These are phyloP conservation scores for Amesomyces nigricolor DNA, from an alignment of 2,329 filamentous ascomycete species.

Conservation along the genomic window DNA sequence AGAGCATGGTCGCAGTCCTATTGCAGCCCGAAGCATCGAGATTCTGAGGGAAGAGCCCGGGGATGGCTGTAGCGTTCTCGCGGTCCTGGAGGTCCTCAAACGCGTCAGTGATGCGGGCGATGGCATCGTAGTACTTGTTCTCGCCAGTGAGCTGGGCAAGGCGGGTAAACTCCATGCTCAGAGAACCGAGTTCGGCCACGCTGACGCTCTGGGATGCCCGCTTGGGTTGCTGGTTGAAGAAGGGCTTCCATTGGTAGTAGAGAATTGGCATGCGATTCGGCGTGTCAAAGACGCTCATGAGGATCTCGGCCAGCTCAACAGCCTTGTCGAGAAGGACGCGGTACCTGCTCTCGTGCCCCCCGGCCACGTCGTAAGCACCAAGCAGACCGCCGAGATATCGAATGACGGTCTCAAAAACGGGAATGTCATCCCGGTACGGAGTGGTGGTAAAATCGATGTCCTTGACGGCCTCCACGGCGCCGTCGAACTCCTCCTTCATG, in stretches of 20 bases:
- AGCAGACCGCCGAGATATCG: slow-evolving; percentile 83
- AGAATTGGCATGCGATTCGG: slow-evolving; percentile 88
- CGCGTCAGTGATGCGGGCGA: slow-evolving; percentile 77
- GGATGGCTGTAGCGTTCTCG: slow-evolving; percentile 52
- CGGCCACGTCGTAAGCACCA: slow-evolving; percentile 81
- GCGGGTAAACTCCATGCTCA: slow-evolving; percentile 84
- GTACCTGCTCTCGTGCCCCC: slow-evolving; percentile 51
- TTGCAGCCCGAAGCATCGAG: slow-evolving; percentile 79
- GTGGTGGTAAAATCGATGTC: slow-evolving; percentile 80
- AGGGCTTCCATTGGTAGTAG: slow-evolving; percentile 72
- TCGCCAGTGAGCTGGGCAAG: slow-evolving; percentile 79
- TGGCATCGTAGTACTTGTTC: slow-evolving; percentile 81
- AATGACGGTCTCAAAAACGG: slow-evolving; percentile 90
- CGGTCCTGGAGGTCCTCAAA: slow-evolving; percentile 68
- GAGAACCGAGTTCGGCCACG: slow-evolving; percentile 68
- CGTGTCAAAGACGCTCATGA: slow-evolving; percentile 82
- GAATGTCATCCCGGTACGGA: slow-evolving; percentile 58
- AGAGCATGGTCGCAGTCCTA: slow-evolving; percentile 38
- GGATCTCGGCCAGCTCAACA: slow-evolving; percentile 69
- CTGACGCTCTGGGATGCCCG: slow-evolving; percentile 52
- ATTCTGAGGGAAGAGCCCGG: slow-evolving; percentile 73
- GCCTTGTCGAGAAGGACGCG: slow-evolving; percentile 69
- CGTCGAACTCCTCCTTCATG: slow-evolving; percentile 70
- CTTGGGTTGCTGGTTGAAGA: slow-evolving; percentile 57
- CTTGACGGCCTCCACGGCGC: slow-evolving; percentile 63